phyloP scores from a whole-genome alignment of 148 eudicot species.

The Beta vulgaris region DNA sequence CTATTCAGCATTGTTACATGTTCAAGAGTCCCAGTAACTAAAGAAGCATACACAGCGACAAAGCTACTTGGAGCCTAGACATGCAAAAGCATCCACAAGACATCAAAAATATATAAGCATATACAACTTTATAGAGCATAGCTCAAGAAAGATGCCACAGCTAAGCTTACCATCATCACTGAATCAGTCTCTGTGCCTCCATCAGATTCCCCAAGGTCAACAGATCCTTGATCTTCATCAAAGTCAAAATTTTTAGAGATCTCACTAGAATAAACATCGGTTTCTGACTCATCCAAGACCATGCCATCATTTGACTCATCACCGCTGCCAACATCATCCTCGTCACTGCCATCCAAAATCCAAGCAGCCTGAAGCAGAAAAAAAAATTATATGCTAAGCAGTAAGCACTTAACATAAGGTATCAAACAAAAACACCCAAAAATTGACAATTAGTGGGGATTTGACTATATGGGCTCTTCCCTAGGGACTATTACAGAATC shows the following conservation, averaged over 20 bases:
- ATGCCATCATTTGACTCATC: slow-evolving; percentile 66
- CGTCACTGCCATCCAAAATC: slow-evolving; percentile 80
- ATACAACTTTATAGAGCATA: no score
- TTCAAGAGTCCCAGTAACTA: not conserved
- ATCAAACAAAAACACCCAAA: not conserved
- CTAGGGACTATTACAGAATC: not conserved
- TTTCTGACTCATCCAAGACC: slow-evolving; percentile 62
- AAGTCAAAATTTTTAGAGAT: slow-evolving; percentile 41
- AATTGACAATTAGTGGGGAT: not conserved
- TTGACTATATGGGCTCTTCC: not conserved
- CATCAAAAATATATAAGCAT: no score
- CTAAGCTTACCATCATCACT: slow-evolving; percentile 70
- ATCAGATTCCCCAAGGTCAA: slow-evolving; percentile 61
- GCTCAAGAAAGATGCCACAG: slow-evolving; percentile 1
- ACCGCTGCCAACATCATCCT: slow-evolving; percentile 49
- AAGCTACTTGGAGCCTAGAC: not conserved
- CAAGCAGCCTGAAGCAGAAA: slow-evolving; percentile 77
- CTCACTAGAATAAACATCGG: slow-evolving; percentile 30
- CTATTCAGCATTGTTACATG: not conserved
- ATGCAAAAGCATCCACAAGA: not conserved
- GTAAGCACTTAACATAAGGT: not conserved
- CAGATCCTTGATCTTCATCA: slow-evolving; percentile 79
- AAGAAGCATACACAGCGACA: not conserved
- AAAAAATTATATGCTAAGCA: not conserved
- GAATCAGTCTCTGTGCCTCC: slow-evolving; percentile 74